Base-by-base conservation (phyloP, 148 eudicot genomes). In the Camellia sinensis region DNA sequence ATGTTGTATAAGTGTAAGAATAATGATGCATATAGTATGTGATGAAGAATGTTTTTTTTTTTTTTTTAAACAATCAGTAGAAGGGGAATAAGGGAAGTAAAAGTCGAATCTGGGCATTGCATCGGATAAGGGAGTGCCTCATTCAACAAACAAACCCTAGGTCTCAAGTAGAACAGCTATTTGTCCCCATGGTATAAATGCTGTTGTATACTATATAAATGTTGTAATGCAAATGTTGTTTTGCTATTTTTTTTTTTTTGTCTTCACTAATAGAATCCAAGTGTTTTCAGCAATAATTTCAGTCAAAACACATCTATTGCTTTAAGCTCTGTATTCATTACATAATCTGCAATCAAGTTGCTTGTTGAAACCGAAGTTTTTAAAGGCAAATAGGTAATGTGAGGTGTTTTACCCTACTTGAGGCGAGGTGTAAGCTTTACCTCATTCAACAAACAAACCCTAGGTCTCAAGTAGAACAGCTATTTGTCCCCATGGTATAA, bases 11-110 rank as follows among this genome's bases (percentile, higher is more conserved):
- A 41, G 1, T 68, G 6, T 15, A 6, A 68, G 18, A 40, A 68
- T 68, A 67, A 74, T 77, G 46, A 77, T 81, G 84, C 78, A 64
- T 29, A 29, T 29, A 1, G 37, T 29, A 29, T 29, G 22, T 13
- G 44, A 57, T 56, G 48, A 14, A 45, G 3, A 3, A 48, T 43
- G 5, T 29, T 37, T 22, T 2, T 71, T 48, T 22, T 29, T 29
- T 29, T 29, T 29, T 29, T 0, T 29, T 29, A 29, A 29, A 29
- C 37, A 29, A 29, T 29, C 37, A 29, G 37, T 29, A 29, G 37
- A 1, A 29, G 37, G 37, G 29, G 37, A 29, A 29, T 29, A 29
- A 29, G 37, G 37, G 0, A 29, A 29, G 37, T 29, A 29, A 29
- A 29, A 29, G 37, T 1, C 37, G 37, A 29, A 29, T 29, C 37